phyloP scores from a whole-genome alignment of 192 early-diverging fungal species.

The Umbelopsis vinacea region DNA sequence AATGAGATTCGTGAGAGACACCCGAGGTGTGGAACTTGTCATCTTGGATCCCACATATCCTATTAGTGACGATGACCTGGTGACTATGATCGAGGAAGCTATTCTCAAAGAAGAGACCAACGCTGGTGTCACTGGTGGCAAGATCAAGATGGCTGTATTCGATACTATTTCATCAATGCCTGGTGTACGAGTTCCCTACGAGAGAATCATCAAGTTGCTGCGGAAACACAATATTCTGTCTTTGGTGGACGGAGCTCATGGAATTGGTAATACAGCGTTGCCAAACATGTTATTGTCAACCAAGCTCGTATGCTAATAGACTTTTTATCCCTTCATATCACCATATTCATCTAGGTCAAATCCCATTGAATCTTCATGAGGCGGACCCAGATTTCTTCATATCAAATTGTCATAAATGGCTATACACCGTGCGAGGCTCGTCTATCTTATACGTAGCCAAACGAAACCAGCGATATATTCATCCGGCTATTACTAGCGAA shows the following conservation, averaged over 20 bases:
- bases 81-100: slow-evolving; percentile 42
- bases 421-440: slow-evolving; percentile 56
- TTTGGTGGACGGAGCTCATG: slow-evolving; percentile 70
- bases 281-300: too few relatives aligned
- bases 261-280: slow-evolving; percentile 41
- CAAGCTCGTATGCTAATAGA: background rate
- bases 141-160: slow-evolving; percentile 50
- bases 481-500: slow-evolving; percentile 47
- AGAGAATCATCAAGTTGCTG: slow-evolving; percentile 45
- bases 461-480: slow-evolving; percentile 52
- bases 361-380: slow-evolving; percentile 58
- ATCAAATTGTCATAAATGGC: slow-evolving; percentile 73
- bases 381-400: slow-evolving; percentile 69
- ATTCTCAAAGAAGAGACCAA: slow-evolving; percentile 38
- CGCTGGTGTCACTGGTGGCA: slow-evolving; percentile 31
- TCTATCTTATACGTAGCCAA: slow-evolving; percentile 59
- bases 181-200: slow-evolving; percentile 48
- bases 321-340: background rate
- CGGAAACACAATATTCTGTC: slow-evolving; percentile 55
- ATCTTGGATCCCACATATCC: slow-evolving; percentile 54
- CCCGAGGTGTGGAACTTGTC: slow-evolving; percentile 41
- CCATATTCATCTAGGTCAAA: slow-evolving; percentile 46
- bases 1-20: slow-evolving; percentile 49
- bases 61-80: slow-evolving; percentile 43
- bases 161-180: slow-evolving; percentile 65